phyloP scores from a whole-genome alignment of 2,329 filamentous ascomycete species.

The Dryadomyces sulphureus region DNA sequence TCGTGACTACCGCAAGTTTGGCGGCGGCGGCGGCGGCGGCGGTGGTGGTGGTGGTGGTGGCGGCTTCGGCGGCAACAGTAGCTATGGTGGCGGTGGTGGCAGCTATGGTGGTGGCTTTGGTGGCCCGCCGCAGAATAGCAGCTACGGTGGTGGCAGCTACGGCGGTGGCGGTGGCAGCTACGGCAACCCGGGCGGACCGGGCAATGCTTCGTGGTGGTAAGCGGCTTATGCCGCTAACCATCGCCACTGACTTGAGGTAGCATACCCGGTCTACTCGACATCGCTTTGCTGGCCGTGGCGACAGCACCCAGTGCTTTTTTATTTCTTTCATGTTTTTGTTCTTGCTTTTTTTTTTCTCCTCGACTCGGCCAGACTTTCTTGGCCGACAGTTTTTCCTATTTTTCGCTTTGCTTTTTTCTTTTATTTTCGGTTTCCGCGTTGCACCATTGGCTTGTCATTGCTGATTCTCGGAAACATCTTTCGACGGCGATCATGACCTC shows the following conservation, averaged over 20 bases:
- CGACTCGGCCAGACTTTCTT: slow-evolving; percentile 8
- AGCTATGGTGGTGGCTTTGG: slow-evolving; percentile 27
- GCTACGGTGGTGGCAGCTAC: slow-evolving; percentile 14
- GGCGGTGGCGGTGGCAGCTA: slow-evolving; percentile 42
- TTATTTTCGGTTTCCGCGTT: slow-evolving; percentile 9
- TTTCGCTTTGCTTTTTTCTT: slow-evolving; percentile 7
- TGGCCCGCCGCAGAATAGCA: slow-evolving; percentile 16
- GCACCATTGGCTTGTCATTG: slow-evolving; percentile 10
- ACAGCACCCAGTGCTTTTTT: slow-evolving; percentile 1
- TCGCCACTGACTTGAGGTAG: neutral
- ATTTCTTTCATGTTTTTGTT: slow-evolving; percentile 7
- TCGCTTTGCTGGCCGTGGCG: neutral
- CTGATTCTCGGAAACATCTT: slow-evolving; percentile 16
- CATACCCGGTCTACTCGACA: neutral
- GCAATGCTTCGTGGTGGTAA: slow-evolving; percentile 57
- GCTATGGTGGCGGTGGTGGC: slow-evolving; percentile 27
- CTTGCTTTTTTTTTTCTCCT: slow-evolving; percentile 8
- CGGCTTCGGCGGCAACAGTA: slow-evolving; percentile 22
- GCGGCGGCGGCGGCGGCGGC: slow-evolving; percentile 38
- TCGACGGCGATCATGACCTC: slow-evolving; percentile 22
- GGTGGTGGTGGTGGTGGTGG: slow-evolving; percentile 40
- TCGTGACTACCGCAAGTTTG: slow-evolving; percentile 80
- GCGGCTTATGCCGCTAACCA: neutral
- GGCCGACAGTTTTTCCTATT: slow-evolving; percentile 3
- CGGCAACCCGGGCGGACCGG: slow-evolving; percentile 51